Evolutionary conservation across 805 yeast species (phyloP).

Genomic region (Lipomyces orientalis): DNA sequence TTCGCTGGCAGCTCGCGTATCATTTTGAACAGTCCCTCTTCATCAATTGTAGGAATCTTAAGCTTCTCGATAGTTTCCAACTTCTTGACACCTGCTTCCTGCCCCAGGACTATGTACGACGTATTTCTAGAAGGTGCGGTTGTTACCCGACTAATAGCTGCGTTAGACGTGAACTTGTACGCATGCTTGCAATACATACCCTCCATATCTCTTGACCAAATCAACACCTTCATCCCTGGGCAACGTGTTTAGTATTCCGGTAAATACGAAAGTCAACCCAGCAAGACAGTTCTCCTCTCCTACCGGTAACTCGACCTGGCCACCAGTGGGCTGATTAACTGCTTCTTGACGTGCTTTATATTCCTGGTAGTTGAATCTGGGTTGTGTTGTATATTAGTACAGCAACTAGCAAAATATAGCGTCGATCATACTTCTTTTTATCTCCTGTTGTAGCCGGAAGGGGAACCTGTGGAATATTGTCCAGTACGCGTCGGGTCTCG

Average conservation of each 20-base stretch:
- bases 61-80: constrained; percentile 75
- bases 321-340: constrained; percentile 21
- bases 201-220: constrained; percentile 86
- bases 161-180: background rate
- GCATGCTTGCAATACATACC: constrained; percentile 64
- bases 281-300: constrained; percentile 85
- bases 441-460: background rate
- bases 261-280: constrained; percentile 90
- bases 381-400: background rate
- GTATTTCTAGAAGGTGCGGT: constrained; percentile 86
- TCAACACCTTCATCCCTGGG: constrained; percentile 77
- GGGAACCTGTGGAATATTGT: background rate
- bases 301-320: constrained; percentile 58
- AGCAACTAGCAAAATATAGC: background rate
- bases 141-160: constrained; percentile 28
- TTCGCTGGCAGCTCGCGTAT: constrained; percentile 82
- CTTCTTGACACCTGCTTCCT: constrained; percentile 97
- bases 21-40: constrained; percentile 81
- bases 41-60: constrained; percentile 80
- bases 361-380: constrained; percentile 20
- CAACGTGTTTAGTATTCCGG: constrained; percentile 83
- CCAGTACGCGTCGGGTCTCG: background rate
- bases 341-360: constrained; percentile 22
- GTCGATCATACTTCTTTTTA: background rate
- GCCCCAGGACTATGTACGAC: constrained; percentile 86